A percentile compares a stretch with the other conserved stretches of the same genome.
Evolutionary conservation across 2,329 filamentous ascomycete species (phyloP).

Genomic region (Scedosporium apiospermum): DNA sequence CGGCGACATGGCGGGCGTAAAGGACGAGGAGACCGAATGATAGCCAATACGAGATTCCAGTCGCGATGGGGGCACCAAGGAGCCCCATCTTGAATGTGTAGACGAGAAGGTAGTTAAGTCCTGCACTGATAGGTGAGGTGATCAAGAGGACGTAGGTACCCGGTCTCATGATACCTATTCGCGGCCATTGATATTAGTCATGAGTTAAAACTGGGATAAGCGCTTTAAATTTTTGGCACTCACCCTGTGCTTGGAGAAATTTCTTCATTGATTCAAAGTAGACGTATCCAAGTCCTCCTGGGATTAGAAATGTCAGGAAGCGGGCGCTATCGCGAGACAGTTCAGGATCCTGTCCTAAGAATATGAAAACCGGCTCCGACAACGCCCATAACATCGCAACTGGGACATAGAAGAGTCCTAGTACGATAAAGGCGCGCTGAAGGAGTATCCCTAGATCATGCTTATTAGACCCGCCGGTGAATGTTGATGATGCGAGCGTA

Average conservation of each 20-base stretch:
- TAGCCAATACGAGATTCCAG: slow-evolving; percentile 76
- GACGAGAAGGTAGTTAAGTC: slow-evolving; percentile 73
- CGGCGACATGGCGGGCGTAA: slow-evolving; percentile 62
- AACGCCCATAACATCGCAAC: slow-evolving; percentile 66
- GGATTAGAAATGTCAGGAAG: slow-evolving; percentile 66
- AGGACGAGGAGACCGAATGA: slow-evolving; percentile 68
- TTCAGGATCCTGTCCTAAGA: slow-evolving; percentile 67
- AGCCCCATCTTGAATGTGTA: slow-evolving; percentile 63
- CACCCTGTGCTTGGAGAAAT: slow-evolving; percentile 79
- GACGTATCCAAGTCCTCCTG: slow-evolving; percentile 76
- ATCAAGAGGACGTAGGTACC: slow-evolving; percentile 76
- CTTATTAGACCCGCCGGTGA: slow-evolving; percentile 71
- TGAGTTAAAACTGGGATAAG: neutral
- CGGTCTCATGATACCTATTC: slow-evolving; percentile 57
- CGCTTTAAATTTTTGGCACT: slow-evolving; percentile 20
- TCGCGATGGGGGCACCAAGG: slow-evolving; percentile 71
- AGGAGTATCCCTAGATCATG: slow-evolving; percentile 70
- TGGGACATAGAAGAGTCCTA: slow-evolving; percentile 62
- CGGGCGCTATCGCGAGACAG: slow-evolving; percentile 64
- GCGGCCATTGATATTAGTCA: neutral
- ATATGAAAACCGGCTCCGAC: slow-evolving; percentile 64
- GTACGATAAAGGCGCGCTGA: slow-evolving; percentile 64
- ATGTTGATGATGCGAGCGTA: slow-evolving; percentile 73
- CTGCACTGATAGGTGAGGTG: slow-evolving; percentile 70
- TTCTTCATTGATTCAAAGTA: slow-evolving; percentile 85